Evolutionary conservation across 257 asterid genomes (phyloP), one percentile per base, ranked within the genome.

Genomic region (Verbascum thapsus): DNA sequence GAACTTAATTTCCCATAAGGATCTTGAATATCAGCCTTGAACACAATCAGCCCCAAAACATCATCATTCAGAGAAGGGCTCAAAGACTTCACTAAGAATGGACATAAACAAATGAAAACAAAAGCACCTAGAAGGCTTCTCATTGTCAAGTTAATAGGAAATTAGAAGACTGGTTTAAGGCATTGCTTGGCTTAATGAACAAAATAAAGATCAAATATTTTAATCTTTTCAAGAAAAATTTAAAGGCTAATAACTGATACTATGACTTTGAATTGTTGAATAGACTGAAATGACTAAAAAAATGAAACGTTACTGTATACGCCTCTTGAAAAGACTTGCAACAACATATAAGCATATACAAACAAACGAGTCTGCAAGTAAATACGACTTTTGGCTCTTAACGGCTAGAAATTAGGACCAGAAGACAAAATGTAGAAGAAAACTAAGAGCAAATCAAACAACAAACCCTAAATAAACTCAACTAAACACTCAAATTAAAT

Each of bases 31-130:
- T 81, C 91, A 10, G 88, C 81, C 63, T 76, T 84, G 71, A 84
- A 84, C 56, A 81, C 88, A 45, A 81, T 81, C 68, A 84, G 56
- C 38, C 91, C 91, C 54, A 84, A 63, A 67, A 81, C 82, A 72
- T 84, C 91, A 57, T 81, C 91, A 58, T 81, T 76, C 45, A 84
- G 40, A 13, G 82, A 76, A 38, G 91, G 91, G 66, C 66, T 76
- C 48, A 78, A 67, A 13, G 71, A 68, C 51, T 52, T 53, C 19
- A 55, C 76, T 71, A 61, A 52, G 26, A 61, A 67, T 49, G 38
- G 79, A 54, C 51, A 64, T 26, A 81, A 58, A 6, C 63, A 26
- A 63, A 51, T 42, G 48, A 60, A 70, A 37, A 62, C 43, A 11
- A 70, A n/a, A 13, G 80, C 37, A 61, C 18, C 22, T 40, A 67